Conservation (phyloP, 768 basidiomycete genomes). For the Mrakia frigida region DNA sequence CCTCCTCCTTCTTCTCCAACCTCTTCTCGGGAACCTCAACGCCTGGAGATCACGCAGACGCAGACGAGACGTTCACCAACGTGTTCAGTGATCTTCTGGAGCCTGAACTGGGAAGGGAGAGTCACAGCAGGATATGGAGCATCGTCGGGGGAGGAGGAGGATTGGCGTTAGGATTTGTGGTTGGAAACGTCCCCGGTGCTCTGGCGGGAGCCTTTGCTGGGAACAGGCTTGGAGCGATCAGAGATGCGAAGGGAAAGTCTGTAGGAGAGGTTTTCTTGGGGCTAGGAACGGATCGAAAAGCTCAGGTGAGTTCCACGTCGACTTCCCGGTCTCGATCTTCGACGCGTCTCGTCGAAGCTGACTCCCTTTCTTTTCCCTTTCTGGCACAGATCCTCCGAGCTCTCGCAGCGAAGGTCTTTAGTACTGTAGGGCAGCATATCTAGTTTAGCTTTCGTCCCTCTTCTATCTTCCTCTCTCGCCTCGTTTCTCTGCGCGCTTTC, state of each 20-base stretch:
- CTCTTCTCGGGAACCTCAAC: constrained; percentile 34
- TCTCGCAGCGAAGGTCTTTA: constrained; percentile 66
- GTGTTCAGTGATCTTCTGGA: constrained; percentile 28
- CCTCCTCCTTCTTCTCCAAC: constrained; percentile 37
- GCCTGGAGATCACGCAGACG: constrained; percentile 22
- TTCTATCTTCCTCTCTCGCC: not conserved
- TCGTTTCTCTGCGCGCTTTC: not conserved
- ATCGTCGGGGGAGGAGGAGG: constrained; percentile 48
- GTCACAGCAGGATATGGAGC: constrained; percentile 23
- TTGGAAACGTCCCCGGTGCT: constrained; percentile 78
- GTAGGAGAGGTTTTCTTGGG: constrained; percentile 81
- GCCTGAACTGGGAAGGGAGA: constrained; percentile 17
- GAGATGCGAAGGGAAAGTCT: constrained; percentile 88
- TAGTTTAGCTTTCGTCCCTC: not conserved
- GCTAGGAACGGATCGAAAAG: constrained; percentile 71
- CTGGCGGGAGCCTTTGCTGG: constrained; percentile 79
- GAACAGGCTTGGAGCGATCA: constrained; percentile 80
- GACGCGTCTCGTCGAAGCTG: constrained; percentile 17
- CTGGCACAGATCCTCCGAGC: constrained; percentile 64
- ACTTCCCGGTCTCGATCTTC: not conserved
- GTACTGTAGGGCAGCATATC: constrained; percentile 14
- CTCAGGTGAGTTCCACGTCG: constrained; percentile 57
- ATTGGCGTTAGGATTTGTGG: constrained; percentile 54
- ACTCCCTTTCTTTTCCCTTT: constrained; percentile 21
- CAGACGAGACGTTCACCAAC: constrained; percentile 28